Evolutionary conservation across 1,284 basidiomycete species (phyloP).

Genomic region (Tilletia setariae): DNA sequence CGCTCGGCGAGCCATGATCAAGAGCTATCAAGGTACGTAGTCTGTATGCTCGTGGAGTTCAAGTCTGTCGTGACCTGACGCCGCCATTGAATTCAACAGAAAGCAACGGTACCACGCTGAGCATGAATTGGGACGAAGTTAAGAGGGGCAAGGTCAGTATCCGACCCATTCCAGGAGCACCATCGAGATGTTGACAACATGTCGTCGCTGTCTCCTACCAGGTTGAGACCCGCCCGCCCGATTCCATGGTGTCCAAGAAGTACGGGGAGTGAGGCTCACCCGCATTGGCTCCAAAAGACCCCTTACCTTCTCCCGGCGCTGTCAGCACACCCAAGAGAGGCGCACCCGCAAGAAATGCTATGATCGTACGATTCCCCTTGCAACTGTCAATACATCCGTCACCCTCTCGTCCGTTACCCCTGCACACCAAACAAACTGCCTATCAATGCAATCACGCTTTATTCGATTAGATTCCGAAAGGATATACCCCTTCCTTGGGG

Average conservation of each 20-base stretch:
- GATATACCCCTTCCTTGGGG: constrained; percentile 44
- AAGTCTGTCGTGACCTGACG: background rate
- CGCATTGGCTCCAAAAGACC: too few relatives aligned
- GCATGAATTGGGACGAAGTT: constrained; percentile 52
- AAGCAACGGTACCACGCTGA: constrained; percentile 46
- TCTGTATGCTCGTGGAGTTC: too few relatives aligned
- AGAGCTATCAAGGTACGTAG: constrained; percentile 35
- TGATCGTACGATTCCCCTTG: background rate
- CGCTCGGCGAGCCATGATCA: constrained; percentile 51
- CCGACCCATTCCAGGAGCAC: background rate
- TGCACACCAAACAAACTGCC: background rate
- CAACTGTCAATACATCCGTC: background rate
- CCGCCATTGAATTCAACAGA: constrained; percentile 23
- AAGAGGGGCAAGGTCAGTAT: constrained; percentile 22
- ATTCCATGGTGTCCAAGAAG: constrained; percentile 47
- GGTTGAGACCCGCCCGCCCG: constrained; percentile 35
- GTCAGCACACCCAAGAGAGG: too few relatives aligned
- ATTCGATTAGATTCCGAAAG: constrained; percentile 42
- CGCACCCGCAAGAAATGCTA: too few relatives aligned
- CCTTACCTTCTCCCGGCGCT: too few relatives aligned
- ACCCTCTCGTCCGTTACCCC: background rate
- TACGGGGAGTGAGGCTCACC: constrained; percentile 17
- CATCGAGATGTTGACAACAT: background rate
- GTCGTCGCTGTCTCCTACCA: background rate
- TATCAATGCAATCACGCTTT: too few relatives aligned